phyloP scores from a whole-genome alignment of 768 basidiomycete genomes.

The Rhizopogon salebrosus region DNA sequence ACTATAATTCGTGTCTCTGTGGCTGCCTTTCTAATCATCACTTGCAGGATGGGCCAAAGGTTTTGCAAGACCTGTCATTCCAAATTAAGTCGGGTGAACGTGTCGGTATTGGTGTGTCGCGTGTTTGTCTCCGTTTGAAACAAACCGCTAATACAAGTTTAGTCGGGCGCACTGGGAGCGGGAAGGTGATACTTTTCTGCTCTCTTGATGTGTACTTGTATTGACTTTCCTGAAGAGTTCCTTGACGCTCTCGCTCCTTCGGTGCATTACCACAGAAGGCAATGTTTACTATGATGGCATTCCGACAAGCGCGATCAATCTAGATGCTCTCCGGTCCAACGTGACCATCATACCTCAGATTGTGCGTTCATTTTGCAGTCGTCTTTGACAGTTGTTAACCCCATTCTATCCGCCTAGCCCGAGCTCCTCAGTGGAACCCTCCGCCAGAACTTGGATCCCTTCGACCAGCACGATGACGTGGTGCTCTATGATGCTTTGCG shows the following conservation, averaged over 20 bases:
- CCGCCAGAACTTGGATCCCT: constrained; percentile 59
- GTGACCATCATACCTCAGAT: constrained; percentile 59
- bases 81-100: constrained; percentile 51
- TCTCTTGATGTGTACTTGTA: not conserved
- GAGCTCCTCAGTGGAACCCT: constrained; percentile 52
- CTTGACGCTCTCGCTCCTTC: constrained; percentile 46
- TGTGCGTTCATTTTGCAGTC: constrained; percentile 26
- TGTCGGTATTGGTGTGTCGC: constrained; percentile 42
- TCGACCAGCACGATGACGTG: constrained; percentile 48
- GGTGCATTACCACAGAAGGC: constrained; percentile 51
- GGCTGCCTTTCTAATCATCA: not conserved
- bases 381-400: not conserved
- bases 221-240: constrained; percentile 31
- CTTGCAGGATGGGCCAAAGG: constrained; percentile 45
- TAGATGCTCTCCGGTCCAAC: constrained; percentile 45
- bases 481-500: constrained; percentile 44
- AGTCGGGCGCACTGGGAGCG: constrained; percentile 61
- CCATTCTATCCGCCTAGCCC: constrained; percentile 23
- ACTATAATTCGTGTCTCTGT: not conserved
- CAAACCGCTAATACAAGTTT: not conserved
- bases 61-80: constrained; percentile 48
- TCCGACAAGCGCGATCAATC: constrained; percentile 41
- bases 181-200: constrained; percentile 31
- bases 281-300: constrained; percentile 47
- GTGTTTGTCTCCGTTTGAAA: constrained; percentile 9